Evolutionary conservation across 2,329 filamentous ascomycete genomes (phyloP).

Genomic region (Venturia oleaginea): DNA sequence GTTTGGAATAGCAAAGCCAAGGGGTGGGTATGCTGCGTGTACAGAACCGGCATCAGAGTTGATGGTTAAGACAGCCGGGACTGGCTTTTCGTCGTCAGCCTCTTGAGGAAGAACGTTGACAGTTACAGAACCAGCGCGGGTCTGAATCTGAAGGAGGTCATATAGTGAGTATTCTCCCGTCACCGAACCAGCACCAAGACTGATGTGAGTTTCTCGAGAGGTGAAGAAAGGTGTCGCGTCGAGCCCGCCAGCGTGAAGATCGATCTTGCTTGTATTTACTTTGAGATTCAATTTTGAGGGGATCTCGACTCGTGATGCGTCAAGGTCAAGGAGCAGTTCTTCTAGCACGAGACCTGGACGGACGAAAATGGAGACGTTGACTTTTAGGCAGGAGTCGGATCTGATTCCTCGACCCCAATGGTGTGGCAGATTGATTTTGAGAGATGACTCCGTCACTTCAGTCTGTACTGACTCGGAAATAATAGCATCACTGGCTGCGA

Average conservation of each 20-base stretch:
- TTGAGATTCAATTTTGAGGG: not conserved
- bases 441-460: not conserved
- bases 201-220: not conserved
- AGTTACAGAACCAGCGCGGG: not conserved
- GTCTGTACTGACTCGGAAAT: not conserved
- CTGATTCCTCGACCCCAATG: not conserved
- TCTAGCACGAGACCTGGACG: not conserved
- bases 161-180: not conserved
- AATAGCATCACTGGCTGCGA: not conserved
- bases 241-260: not conserved
- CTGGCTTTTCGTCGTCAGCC: not conserved
- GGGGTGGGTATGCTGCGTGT: not conserved
- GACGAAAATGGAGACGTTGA: not conserved
- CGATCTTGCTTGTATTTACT: not conserved
- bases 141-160: not conserved
- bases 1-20: not conserved
- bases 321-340: not conserved
- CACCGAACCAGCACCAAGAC: not conserved
- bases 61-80: not conserved
- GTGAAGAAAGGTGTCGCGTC: not conserved
- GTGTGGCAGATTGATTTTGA: not conserved
- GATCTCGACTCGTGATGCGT: not conserved
- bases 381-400: not conserved
- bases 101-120: not conserved
- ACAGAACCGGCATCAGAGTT: not conserved